Base-by-base conservation (phyloP, 192 early-diverging fungal genomes). In the Gryganskiella cystojenkinii region DNA sequence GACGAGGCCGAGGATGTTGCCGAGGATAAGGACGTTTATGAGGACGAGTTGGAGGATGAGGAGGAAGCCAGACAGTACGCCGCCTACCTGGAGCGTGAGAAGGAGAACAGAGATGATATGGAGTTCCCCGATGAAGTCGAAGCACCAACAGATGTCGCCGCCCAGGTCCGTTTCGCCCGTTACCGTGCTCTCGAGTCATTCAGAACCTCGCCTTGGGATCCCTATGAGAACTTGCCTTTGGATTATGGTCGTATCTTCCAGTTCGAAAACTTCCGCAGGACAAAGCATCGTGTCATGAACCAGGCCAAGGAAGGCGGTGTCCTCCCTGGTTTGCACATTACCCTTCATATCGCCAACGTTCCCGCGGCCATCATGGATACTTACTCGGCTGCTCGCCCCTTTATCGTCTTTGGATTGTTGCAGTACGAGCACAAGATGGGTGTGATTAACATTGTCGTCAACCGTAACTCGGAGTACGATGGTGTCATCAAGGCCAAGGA, bases 91-190 rank as follows among this genome's bases (percentile, higher is more conserved):
- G 83, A 84, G 37, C 90, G 93, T 61, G 80, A 90, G 60, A 80
- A 87, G 52, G 83, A 86, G 57, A 90, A 86, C 69, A 80, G 86
- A 50, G 90, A 94, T 42, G 92, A 99, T 70, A 64, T 85, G 53
- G 87, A 95, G 69, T 98, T 98, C 83, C 98, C 98, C 8, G 98
- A 99, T 78, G 98, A 99, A 81, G 89, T 98, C 25, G 95, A 99
- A 60, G 98, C 98, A 28, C 98, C 98, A 0, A 85, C 90, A 67
- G 91, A 96, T 65, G 74, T 91, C 24, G 72, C 93, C 3, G 96
- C 98, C 11, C 87, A 93, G 35, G 80, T 88, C 44, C 88, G 98
- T 67, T 99, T 99, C 83, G 89, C 90, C n/a, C 87, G 92, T 67
- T 99, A 95, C 83, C 93, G 98, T 70, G 98, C 96, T 25, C 86